Base-by-base conservation (phyloP, 2,329 filamentous ascomycete genomes). In the Talaromyces islandicus region DNA sequence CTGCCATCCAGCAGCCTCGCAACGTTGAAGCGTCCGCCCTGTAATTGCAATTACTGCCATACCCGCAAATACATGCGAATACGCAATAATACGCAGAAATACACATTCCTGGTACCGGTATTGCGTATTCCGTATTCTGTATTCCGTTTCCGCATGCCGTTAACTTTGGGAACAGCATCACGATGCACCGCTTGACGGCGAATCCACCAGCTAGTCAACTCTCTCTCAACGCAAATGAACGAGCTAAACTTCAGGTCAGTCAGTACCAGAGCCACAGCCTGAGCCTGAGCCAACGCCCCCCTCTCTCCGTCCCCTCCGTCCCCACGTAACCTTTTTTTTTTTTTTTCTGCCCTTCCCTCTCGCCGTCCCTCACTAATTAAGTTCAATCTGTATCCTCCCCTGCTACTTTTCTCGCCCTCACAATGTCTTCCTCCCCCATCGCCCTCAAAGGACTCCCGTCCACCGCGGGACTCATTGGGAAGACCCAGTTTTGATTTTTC, bases 391-490 rank as follows among this genome's bases (percentile, higher is more conserved):
- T 43, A 12, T 29, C 56, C 59, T 57, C 14, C 51, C 41, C 46
- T 27, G 19, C 46, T n/a, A n/a, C 51, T 54, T 63, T 61, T 64
- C 63, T 62, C 60, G 56, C 62, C 64, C 62, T 54, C 68, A 63
- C 57, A 66, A 77, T 77, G 75, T 71, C 71, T 71, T 60, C 67
- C 70, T 66, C 56, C 63, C 71, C 65, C 65, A 63, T 64, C 66
- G 65, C 67, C 68, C 67, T 67, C 66, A 63, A 69, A 65, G 69
- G 68, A 69, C 70, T 71, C 74, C 75, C 75, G 73, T 76, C 73
- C 70, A 65, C 68, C 66, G 70, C 74, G 76, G 77, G 75, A 74
- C 73, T 79, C 73, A 78, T 76, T 69, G 72, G 71, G 48, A 52
- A 29, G 14, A 17, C 48, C 12, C 17, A 52, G 48, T 7, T 21